Evolutionary conservation across 306 rosid genomes (phyloP).

Genomic region (Cajanus cajan): DNA sequence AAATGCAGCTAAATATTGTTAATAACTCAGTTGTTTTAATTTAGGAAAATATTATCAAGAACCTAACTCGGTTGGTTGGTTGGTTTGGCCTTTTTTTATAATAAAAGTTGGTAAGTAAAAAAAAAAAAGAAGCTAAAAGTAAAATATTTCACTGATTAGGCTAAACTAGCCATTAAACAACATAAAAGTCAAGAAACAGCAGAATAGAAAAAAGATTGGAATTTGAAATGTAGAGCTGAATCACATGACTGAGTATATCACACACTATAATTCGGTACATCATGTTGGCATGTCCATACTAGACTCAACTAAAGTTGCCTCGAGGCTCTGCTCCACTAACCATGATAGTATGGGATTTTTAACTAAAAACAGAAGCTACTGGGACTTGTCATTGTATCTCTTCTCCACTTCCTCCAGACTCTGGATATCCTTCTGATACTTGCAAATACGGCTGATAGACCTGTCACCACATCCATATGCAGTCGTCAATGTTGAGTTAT

Average conservation of each 20-base stretch:
- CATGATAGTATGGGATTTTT: background rate
- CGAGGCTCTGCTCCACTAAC: conserved; percentile 6
- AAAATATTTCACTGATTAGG: background rate
- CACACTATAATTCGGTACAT: conserved; percentile 1
- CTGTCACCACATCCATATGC: conserved; percentile 49
- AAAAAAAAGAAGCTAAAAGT: background rate
- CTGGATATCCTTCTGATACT: conserved; percentile 72
- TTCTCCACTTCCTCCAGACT: conserved; percentile 87
- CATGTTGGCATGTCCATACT: conserved; percentile 11
- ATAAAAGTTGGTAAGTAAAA: background rate
- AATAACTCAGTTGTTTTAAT: too few relatives aligned
- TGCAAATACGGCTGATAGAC: conserved; percentile 70
- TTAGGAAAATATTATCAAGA: too few relatives aligned
- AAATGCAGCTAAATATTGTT: too few relatives aligned
- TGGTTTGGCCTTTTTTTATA: too few relatives aligned
- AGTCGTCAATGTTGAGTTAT: background rate
- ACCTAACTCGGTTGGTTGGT: too few relatives aligned
- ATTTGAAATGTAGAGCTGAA: conserved; percentile 7
- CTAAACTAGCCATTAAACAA: background rate
- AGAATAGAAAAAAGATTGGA: conserved; percentile 16
- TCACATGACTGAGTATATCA: background rate
- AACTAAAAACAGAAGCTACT: conserved; percentile 40
- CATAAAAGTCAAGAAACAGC: conserved; percentile 11
- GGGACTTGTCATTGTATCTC: conserved; percentile 66
- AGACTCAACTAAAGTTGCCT: conserved; percentile 28